Evolutionary conservation across 108 stramenopile species (phyloP).

Genomic region (Stephanodiscus minutulus): DNA sequence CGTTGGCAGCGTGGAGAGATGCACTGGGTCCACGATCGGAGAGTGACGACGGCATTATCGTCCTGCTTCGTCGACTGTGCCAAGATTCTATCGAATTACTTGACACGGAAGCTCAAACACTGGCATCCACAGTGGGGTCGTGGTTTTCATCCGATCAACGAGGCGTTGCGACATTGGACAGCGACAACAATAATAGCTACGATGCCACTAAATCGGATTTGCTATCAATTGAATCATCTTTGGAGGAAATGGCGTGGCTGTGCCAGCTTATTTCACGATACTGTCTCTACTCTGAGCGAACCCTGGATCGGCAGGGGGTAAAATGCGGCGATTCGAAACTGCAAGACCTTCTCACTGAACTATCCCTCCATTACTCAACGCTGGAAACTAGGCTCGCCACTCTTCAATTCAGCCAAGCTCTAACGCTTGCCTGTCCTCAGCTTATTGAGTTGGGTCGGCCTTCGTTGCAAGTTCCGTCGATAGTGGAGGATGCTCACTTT

Average conservation of each 20-base stretch:
- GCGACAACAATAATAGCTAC: neutral
- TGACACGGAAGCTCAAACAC: slow-evolving; percentile 67
- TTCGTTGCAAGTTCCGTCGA: slow-evolving; percentile 63
- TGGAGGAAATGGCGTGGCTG: slow-evolving; percentile 83
- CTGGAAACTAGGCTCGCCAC: slow-evolving; percentile 42
- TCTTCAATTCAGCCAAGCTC: slow-evolving; percentile 47
- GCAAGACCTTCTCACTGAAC: slow-evolving; percentile 44
- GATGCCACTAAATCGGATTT: slow-evolving; percentile 27
- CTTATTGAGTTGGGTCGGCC: slow-evolving; percentile 44
- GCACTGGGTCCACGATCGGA: slow-evolving; percentile 44
- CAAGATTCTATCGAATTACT: slow-evolving; percentile 56
- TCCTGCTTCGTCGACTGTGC: slow-evolving; percentile 46
- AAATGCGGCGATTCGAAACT: slow-evolving; percentile 18
- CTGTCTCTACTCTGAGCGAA: slow-evolving; percentile 33
- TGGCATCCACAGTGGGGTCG: slow-evolving; percentile 61
- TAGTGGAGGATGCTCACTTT: slow-evolving; percentile 89
- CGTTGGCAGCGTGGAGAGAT: slow-evolving; percentile 73
- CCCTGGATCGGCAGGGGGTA: slow-evolving; percentile 2
- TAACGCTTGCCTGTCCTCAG: slow-evolving; percentile 44
- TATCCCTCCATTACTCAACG: slow-evolving; percentile 48
- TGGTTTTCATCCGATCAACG: slow-evolving; percentile 72
- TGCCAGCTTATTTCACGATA: slow-evolving; percentile 82
- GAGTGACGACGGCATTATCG: slow-evolving; percentile 7
- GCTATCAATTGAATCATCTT: slow-evolving; percentile 52
- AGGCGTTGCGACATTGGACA: slow-evolving; percentile 35